These are phyloP conservation scores for Agaricus subrufescens DNA, from an alignment of 768 basidiomycete genomes.

Conservation along the genomic window DNA sequence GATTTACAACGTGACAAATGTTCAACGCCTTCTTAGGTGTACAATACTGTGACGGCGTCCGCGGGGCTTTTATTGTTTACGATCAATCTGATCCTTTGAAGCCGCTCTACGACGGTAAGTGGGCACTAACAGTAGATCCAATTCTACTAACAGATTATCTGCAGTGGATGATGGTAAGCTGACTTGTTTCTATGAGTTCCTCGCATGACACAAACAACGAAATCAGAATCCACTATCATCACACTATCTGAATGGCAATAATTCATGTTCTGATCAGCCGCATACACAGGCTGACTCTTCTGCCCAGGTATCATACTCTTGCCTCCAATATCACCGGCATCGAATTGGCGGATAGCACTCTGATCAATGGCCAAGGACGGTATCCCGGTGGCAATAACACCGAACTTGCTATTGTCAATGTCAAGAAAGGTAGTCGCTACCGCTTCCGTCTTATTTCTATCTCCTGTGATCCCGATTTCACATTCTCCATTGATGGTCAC, in stretches of 20 bases:
- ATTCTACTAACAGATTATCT: not conserved
- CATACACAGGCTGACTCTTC: not conserved
- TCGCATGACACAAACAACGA: constrained; percentile 21
- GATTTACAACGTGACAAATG: not conserved
- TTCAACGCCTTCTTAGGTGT: constrained; percentile 13
- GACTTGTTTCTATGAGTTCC: constrained; percentile 15
- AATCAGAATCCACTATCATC: constrained; percentile 31
- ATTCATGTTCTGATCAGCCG: not conserved
- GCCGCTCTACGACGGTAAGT: constrained; percentile 13
- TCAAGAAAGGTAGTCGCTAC: constrained; percentile 27
- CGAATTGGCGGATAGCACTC: constrained; percentile 22
- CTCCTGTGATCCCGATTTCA: constrained; percentile 27
- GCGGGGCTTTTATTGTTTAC: constrained; percentile 37
- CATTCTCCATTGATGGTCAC: constrained; percentile 43
- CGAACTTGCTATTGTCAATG: constrained; percentile 28
- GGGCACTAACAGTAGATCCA: not conserved
- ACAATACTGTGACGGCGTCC: constrained; percentile 45
- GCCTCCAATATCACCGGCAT: constrained; percentile 16
- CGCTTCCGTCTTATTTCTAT: constrained; percentile 22
- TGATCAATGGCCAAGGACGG: constrained; percentile 37
- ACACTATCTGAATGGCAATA: constrained; percentile 34
- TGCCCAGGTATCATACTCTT: constrained; percentile 18
- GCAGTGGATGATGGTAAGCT: constrained; percentile 30
- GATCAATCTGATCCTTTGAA: constrained; percentile 20
- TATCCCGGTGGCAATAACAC: constrained; percentile 25